These are phyloP conservation scores for Apiospora saccharicola DNA, from an alignment of 2,329 filamentous ascomycete genomes.

Conservation along the genomic window DNA sequence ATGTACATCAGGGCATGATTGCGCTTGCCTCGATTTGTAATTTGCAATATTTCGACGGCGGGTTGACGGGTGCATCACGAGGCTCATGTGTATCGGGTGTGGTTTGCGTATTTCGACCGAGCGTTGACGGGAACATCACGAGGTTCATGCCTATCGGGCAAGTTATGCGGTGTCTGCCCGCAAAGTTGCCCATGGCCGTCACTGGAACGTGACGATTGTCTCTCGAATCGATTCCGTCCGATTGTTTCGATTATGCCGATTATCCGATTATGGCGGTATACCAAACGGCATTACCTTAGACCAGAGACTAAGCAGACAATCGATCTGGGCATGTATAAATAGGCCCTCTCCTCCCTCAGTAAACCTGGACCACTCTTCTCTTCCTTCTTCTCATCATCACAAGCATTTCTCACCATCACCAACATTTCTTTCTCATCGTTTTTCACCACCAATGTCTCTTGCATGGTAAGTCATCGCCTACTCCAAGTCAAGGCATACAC, in stretches of 20 bases:
- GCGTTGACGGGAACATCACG: neutral
- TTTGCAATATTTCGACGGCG: neutral
- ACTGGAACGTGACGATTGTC: neutral
- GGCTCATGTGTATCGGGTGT: neutral
- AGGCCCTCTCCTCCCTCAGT: neutral
- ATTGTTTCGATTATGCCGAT: neutral
- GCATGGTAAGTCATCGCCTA: neutral
- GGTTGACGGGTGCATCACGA: neutral
- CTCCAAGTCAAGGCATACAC: neutral
- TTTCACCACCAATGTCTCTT: neutral
- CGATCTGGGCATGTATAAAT: neutral
- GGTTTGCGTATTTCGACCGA: neutral
- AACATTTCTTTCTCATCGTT: neutral
- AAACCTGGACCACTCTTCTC: neutral
- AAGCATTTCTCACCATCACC: neutral
- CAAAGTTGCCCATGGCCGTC: neutral
- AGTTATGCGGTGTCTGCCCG: neutral
- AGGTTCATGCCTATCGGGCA: neutral
- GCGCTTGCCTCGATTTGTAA: neutral
- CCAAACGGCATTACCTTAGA: neutral
- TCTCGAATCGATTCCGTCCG: neutral
- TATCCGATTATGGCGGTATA: neutral
- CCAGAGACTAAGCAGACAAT: neutral
- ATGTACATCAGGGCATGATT: neutral
- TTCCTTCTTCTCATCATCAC: neutral